phyloP scores from a whole-genome alignment of 805 yeast genomes.

The Grigorovia yakushimaensis region DNA sequence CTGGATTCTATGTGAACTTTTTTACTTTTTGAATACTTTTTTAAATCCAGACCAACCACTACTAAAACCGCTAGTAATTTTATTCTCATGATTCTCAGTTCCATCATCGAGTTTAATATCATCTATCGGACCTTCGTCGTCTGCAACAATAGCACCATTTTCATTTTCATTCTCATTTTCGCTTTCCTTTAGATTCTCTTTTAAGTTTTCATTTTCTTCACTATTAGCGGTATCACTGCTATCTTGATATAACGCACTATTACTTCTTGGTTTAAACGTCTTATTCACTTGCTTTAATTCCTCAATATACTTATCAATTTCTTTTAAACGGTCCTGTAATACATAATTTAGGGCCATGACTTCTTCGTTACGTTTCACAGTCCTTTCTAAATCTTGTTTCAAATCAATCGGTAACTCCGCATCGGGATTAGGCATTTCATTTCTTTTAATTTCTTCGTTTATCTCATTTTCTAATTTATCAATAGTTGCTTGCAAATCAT shows the following conservation, averaged over 20 bases:
- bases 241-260: neutral
- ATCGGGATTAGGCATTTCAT: constrained; percentile 26
- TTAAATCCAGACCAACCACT: constrained; percentile 22
- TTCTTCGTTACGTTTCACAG: constrained; percentile 52
- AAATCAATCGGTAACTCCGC: constrained; percentile 31
- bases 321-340: constrained; percentile 43
- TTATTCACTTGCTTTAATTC: constrained; percentile 27
- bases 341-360: constrained; percentile 55
- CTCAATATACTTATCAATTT: constrained; percentile 35
- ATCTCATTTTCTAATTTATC: constrained; percentile 36
- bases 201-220: no score
- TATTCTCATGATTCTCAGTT: neutral
- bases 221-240: neutral
- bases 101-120: neutral
- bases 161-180: neutral
- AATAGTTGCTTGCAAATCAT: constrained; percentile 43
- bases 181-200: neutral
- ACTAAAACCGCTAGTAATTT: constrained; percentile 6
- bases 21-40: constrained; percentile 14
- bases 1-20: no score
- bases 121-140: neutral
- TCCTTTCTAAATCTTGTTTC: constrained; percentile 44
- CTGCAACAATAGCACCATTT: neutral
- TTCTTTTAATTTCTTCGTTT: constrained; percentile 26
- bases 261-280: neutral